A percentile compares a stretch with the other conserved stretches of the same genome.
Conservation (phyloP, 768 basidiomycete species). For the Suillus spraguei region DNA sequence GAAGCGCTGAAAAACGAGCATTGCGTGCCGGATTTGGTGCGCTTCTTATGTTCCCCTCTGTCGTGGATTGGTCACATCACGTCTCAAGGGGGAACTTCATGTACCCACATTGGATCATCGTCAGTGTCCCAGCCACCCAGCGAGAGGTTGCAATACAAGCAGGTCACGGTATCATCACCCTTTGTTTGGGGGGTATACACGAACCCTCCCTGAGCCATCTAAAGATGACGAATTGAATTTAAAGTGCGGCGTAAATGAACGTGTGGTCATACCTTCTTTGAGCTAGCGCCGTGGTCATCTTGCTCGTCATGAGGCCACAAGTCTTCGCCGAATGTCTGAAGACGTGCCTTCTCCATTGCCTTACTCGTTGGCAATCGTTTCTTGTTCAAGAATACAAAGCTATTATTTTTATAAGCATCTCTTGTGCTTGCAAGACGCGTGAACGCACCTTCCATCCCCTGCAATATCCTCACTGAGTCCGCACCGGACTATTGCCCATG, state of each 20-base stretch:
- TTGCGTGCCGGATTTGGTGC: constrained; percentile 46
- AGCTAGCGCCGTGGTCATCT: constrained; percentile 67
- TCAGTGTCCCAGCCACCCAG: constrained; percentile 86
- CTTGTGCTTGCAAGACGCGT: not conserved
- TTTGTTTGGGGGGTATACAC: constrained; percentile 68
- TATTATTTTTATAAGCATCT: constrained; percentile 26
- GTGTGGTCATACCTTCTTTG: constrained; percentile 55
- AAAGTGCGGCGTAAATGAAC: not conserved
- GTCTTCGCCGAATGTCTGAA: constrained; percentile 63
- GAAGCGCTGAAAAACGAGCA: constrained; percentile 47
- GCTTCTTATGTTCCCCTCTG: constrained; percentile 78
- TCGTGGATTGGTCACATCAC: constrained; percentile 12
- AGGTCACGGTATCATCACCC: constrained; percentile 81
- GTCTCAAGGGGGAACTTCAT: not conserved
- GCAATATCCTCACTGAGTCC: constrained; percentile 62
- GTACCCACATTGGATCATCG: constrained; percentile 83
- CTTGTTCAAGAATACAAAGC: constrained; percentile 61
- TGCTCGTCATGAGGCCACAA: constrained; percentile 82
- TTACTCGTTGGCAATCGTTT: constrained; percentile 67
- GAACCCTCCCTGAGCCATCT: constrained; percentile 94
- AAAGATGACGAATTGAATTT: constrained; percentile 13
- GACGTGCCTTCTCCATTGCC: constrained; percentile 70
- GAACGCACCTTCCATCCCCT: constrained; percentile 53
- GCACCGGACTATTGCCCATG: constrained; percentile 85
- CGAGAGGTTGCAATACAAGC: constrained; percentile 80